A percentile compares a stretch with the other conserved stretches of the same genome.
These are phyloP conservation scores for Hydrangea macrophylla DNA, from an alignment of 148 eudicot genomes.

Conservation along the genomic window DNA sequence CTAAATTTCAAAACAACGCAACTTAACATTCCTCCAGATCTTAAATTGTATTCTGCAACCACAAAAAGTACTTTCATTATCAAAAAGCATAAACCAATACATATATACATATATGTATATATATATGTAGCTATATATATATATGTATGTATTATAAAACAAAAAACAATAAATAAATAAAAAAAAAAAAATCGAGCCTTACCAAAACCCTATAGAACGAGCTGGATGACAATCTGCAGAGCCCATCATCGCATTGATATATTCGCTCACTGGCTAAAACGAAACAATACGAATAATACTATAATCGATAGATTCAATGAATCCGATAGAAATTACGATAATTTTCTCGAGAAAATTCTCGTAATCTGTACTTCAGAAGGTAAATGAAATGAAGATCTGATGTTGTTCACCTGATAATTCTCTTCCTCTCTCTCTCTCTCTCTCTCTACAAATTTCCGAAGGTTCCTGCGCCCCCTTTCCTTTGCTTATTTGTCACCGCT, in stretches of 20 bases:
- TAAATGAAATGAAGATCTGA: background rate
- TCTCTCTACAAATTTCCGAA: slow-evolving; percentile 11
- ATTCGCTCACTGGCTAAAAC: background rate
- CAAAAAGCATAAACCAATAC: background rate
- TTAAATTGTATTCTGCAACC: background rate
- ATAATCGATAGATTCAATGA: background rate
- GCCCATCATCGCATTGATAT: background rate
- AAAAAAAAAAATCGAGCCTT: background rate
- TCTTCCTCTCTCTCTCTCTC: slow-evolving; percentile 6
- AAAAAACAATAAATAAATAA: background rate
- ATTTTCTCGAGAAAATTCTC: background rate
- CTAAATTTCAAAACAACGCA: background rate
- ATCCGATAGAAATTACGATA: background rate
- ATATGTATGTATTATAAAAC: background rate
- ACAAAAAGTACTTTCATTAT: background rate
- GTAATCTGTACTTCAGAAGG: background rate
- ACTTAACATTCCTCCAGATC: background rate
- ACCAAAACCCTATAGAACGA: background rate
- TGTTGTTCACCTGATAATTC: background rate
- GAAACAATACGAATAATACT: background rate
- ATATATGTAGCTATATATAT: background rate
- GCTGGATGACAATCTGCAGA: slow-evolving; percentile 10
- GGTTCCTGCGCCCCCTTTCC: slow-evolving; percentile 12
- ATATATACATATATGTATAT: background rate
- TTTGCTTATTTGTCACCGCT: slow-evolving; percentile 32